Conservation (phyloP, 106 monocot species). For the Phalaenopsis aphrodite region DNA sequence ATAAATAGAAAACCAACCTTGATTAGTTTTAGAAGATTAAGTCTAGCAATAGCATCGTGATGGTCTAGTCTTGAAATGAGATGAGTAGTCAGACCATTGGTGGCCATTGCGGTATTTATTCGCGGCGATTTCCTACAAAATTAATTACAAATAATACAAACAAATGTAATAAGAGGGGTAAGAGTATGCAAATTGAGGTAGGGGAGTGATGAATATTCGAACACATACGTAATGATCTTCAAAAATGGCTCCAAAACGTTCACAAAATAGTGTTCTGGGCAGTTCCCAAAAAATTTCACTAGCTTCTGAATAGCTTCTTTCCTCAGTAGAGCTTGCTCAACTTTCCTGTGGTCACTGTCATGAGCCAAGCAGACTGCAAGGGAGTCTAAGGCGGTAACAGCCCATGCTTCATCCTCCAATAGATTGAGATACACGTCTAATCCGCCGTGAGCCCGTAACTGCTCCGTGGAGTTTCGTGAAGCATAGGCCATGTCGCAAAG, state of each 20-base stretch:
- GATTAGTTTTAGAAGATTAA: conserved; percentile 92
- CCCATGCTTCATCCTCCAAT: conserved; percentile 90
- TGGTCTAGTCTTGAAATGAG: conserved; percentile 92
- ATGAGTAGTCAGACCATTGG: conserved; percentile 81
- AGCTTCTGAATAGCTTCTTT: conserved; percentile 92
- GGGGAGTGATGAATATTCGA: background rate
- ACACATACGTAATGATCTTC: conserved; percentile 87
- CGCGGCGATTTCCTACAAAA: conserved; percentile 85
- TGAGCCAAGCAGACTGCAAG: conserved; percentile 90
- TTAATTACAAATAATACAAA: background rate
- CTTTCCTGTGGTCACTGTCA: conserved; percentile 88
- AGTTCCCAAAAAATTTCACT: conserved; percentile 84
- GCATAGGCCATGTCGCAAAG: conserved; percentile 99
- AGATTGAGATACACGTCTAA: conserved; percentile 90
- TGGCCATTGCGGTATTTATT: conserved; percentile 95
- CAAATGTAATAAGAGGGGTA: background rate
- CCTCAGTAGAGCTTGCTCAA: conserved; percentile 89
- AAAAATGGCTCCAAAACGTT: conserved; percentile 96
- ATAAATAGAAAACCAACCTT: conserved; percentile 42
- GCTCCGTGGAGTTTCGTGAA: conserved; percentile 94
- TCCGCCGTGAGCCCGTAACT: conserved; percentile 86
- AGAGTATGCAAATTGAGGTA: background rate
- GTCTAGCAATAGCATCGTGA: conserved; percentile 93
- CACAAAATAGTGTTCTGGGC: conserved; percentile 92
- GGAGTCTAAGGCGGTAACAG: conserved; percentile 85